Conservation (phyloP, 2,329 filamentous ascomycete species). For the Aspergillus versicolor region DNA sequence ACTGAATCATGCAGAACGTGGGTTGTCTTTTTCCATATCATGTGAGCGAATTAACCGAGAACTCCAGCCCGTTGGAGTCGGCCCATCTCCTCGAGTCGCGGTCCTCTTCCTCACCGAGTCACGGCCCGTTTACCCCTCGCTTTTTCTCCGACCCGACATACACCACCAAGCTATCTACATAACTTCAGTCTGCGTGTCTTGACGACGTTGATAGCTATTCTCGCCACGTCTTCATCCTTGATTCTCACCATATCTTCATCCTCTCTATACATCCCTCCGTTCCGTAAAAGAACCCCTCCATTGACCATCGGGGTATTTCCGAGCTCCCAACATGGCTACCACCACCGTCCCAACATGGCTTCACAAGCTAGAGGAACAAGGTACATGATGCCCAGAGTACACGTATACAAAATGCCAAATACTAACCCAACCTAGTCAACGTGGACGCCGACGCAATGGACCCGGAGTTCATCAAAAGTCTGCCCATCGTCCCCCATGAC, state of each 20-base stretch:
- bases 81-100: not conserved
- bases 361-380: constrained; percentile 3
- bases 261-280: not conserved
- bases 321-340: not conserved
- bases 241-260: too few species aligned
- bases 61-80: not conserved
- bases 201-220: too few species aligned
- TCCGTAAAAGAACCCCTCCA: not conserved
- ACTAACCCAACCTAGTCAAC: not conserved
- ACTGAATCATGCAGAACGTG: not conserved
- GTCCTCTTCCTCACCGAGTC: not conserved
- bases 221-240: too few species aligned
- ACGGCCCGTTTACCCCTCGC: not conserved
- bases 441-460: constrained; percentile 4
- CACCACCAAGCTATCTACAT: too few species aligned
- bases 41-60: not conserved
- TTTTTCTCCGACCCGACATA: not conserved
- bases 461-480: not conserved
- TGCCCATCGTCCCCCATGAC: not conserved
- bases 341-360: not conserved
- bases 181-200: too few species aligned
- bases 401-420: not conserved
- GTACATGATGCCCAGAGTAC: not conserved
- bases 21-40: not conserved
- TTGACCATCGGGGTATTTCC: not conserved